Evolutionary conservation across 2,329 filamentous ascomycete genomes (phyloP), one percentile per base, ranked within the genome.

Genomic region (Orbilia brochopaga): DNA sequence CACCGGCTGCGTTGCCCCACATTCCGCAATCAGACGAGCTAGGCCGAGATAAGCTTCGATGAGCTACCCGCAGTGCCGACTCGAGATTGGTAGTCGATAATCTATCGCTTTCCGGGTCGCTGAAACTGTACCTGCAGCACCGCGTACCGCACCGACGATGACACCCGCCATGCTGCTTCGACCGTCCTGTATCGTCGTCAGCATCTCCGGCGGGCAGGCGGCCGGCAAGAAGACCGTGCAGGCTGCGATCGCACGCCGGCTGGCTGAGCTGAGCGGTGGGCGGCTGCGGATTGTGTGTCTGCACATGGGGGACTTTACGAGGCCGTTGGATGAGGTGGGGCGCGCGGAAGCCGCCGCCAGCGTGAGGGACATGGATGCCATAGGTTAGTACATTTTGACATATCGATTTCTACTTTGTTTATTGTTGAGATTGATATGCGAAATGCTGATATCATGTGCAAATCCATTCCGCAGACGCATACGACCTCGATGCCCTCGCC

Each of bases 181-280:
- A 13, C 37, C 37, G 4, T 27, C 59, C 21, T 70, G 66, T 30
- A 70, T 70, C 40, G 60, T 76, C 37, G 75, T 77, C 51, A 73
- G 64, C 32, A 75, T 77, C 51, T 72, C 75, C 15, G 76, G 76
- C 48, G 75, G 75, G 15, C 73, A 75, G 30, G 75, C 75, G 24
- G 74, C 76, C 27, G 76, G 76, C 15, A 77, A 77, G 62, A 77
- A 76, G 55, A 73, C 70, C 1, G 75, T 77, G 48, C 75, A 75
- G 23, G 52, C 60, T n/a, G 74, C 73, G 3, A 60, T 77, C 48
- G 69, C 65, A 7, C 65, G 56, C 13, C 63, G 74, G 13, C 62
- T 76, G 23, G 55, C 64, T n/a, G 61, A 70, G 13, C 60, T 74
- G 17, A 72, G 72, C 27, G 35, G 55, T 11, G 62, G 62, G 8